Evolutionary conservation across 768 basidiomycete genomes (phyloP), one percentile per base, ranked within the genome.

Genomic region (Crucibulum laeve): DNA sequence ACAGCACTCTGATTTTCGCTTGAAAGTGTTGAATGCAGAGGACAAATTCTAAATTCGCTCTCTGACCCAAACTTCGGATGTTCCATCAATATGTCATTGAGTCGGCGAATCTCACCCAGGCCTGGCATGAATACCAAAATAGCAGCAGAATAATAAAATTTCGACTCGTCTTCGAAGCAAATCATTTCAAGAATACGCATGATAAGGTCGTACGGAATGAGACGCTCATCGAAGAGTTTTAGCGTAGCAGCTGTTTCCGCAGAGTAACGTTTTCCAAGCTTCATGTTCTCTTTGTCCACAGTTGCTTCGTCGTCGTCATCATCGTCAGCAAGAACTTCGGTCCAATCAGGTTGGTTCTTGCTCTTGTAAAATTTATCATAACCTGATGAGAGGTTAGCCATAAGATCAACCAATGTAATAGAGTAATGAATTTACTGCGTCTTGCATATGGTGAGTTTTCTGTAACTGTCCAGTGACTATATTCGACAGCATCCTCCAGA

Each of bases 121-220:
- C 95, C 95, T 18, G 95, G 94, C 78, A 98, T 82, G 64, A 99
- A 99, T 47, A 99, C 70, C 28, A 99, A 70, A 35, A 91, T 74
- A 2, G 95, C 95, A 2, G 79, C 65, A 2, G 92, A 94, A 64
- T 80, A 92, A 1, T 60, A 43, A 13, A 49, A 42, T 42, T 82
- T 74, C 2, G 60, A 49, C 2, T 53, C 49, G 48, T 86, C 78
- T 37, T 82, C 76, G 52, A 89, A 85, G 59, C 93, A 96, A 5
- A 96, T 71, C 36, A 71, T 72, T 56, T 97, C 93, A 34, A 99
- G 70, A 2, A 98, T 66, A 14, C 77, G 73, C 46, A 95, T 53
- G 54, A 99, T 89, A 7, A 99, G 75, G 37, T 97, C 93, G 58
- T 91, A 96, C 4, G 90, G 91, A 42, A 98, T 92, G 26, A 85